Percentiles rank a stretch among this genome's conserved stretches.
These are phyloP conservation scores for Botrytis tulipae DNA, from an alignment of 2,329 filamentous ascomycete genomes.

Conservation along the genomic window DNA sequence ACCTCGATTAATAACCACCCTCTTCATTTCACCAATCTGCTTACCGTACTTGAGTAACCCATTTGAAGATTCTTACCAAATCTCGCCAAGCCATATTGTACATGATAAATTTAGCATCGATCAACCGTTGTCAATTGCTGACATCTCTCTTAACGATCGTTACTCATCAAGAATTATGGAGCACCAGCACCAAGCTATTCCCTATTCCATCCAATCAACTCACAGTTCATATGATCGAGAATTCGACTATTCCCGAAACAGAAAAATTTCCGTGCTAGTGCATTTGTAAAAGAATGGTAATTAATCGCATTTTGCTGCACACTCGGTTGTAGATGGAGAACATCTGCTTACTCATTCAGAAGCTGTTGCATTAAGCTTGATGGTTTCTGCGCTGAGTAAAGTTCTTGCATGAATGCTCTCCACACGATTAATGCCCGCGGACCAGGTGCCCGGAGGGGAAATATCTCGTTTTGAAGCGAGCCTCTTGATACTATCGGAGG, in stretches of 20 bases:
- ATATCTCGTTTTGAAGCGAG: not conserved
- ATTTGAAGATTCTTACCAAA: not conserved
- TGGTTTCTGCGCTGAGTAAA: not conserved
- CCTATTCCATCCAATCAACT: not conserved
- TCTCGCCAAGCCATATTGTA: not conserved
- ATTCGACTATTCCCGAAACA: not conserved
- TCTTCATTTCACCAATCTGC: not conserved
- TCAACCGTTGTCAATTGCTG: not conserved
- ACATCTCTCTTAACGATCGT: not conserved
- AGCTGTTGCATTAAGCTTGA: not conserved
- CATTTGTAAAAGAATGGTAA: not conserved
- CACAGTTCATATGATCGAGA: too few relatives aligned
- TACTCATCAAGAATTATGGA: constrained; percentile 5
- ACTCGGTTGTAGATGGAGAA: not conserved
- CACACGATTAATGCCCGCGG: not conserved
- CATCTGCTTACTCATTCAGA: not conserved
- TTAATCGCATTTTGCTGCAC: not conserved
- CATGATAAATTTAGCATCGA: not conserved
- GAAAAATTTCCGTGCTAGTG: not conserved
- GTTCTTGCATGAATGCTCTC: not conserved
- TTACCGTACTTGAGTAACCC: not conserved
- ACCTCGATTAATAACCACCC: not conserved
- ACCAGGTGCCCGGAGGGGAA: not conserved
- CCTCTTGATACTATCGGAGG: not conserved
- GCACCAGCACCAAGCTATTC: not conserved